A percentile compares a stretch with the other conserved stretches of the same genome.
Evolutionary conservation across 805 yeast species (phyloP).

Genomic region (Candida hungchunana): DNA sequence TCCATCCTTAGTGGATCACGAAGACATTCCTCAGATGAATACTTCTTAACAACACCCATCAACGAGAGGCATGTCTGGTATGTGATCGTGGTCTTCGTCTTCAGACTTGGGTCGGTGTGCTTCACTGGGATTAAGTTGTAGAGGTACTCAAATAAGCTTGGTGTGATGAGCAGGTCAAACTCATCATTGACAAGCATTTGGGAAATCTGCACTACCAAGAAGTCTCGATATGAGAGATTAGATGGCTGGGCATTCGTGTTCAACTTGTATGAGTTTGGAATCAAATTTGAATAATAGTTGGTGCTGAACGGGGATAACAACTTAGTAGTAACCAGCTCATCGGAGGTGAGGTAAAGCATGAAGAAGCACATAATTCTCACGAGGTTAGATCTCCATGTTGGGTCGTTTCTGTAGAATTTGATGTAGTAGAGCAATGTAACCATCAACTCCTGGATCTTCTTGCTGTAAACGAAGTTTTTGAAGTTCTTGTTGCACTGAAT

Average conservation of each 20-base stretch:
- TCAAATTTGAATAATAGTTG: constrained; percentile 37
- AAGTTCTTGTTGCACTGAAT: constrained; percentile 66
- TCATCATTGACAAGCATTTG: constrained; percentile 35
- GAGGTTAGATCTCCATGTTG: constrained; percentile 34
- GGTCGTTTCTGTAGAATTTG: constrained; percentile 39
- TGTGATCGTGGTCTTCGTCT: constrained; percentile 32
- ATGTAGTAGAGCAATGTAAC: constrained; percentile 56
- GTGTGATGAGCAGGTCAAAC: constrained; percentile 33
- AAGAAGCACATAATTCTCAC: constrained; percentile 50
- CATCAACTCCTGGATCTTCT: constrained; percentile 49
- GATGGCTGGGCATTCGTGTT: constrained; percentile 32
- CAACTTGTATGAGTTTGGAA: constrained; percentile 53
- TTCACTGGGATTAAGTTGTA: constrained; percentile 55
- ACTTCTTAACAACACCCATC: constrained; percentile 35
- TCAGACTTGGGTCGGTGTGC: constrained; percentile 31
- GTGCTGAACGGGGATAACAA: constrained; percentile 43
- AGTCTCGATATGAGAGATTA: constrained; percentile 56
- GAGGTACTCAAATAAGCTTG: constrained; percentile 52
- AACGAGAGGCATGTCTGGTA: constrained; percentile 46
- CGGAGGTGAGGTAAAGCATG: constrained; percentile 45
- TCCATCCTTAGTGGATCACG: constrained; percentile 43
- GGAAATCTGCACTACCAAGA: constrained; percentile 50
- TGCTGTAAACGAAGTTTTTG: constrained; percentile 39
- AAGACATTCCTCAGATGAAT: constrained; percentile 25
- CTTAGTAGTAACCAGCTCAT: constrained; percentile 33